Evolutionary conservation across 1,284 basidiomycete species (phyloP).

Genomic region (Neonothopanus nambi): DNA sequence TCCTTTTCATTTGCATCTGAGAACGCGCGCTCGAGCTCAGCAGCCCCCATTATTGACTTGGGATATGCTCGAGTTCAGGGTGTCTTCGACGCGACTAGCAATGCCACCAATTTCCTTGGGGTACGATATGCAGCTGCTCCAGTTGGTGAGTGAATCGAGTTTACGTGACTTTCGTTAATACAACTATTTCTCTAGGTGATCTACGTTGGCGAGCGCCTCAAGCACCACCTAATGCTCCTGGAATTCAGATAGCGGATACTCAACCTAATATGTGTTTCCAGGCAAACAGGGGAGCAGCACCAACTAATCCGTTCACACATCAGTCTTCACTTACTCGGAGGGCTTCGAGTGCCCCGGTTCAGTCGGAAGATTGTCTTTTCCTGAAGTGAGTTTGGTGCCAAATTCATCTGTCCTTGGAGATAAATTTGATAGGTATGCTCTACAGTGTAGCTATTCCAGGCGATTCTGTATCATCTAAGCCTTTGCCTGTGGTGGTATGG

Average conservation of each 20-base stretch:
- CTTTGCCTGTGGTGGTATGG: conserved; percentile 41
- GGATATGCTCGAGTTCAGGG: conserved; percentile 35
- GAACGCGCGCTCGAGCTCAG: too few relatives aligned
- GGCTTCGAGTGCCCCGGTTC: conserved; percentile 11
- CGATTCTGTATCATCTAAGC: conserved; percentile 13
- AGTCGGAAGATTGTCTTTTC: conserved; percentile 43
- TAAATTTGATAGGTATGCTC: neutral
- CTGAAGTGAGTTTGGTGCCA: conserved; percentile 30
- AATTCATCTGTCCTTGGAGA: too few relatives aligned
- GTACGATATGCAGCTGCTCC: conserved; percentile 35
- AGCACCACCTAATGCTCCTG: conserved; percentile 27
- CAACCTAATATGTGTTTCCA: conserved; percentile 32
- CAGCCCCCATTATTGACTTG: conserved; percentile 24
- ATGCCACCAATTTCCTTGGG: conserved; percentile 31
- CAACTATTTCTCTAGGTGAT: conserved; percentile 19
- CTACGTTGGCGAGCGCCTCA: conserved; percentile 37
- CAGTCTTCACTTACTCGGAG: conserved; percentile 20
- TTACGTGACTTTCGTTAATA: neutral
- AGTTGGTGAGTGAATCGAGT: conserved; percentile 21
- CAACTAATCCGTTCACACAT: conserved; percentile 17
- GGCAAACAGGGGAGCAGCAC: conserved; percentile 6
- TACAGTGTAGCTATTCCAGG: conserved; percentile 30
- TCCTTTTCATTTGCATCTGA: too few relatives aligned
- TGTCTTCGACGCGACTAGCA: conserved; percentile 18
- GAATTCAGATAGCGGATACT: conserved; percentile 33